Base-by-base conservation (phyloP, 2,329 filamentous ascomycete species). In the Pleurostoma richardsiae region DNA sequence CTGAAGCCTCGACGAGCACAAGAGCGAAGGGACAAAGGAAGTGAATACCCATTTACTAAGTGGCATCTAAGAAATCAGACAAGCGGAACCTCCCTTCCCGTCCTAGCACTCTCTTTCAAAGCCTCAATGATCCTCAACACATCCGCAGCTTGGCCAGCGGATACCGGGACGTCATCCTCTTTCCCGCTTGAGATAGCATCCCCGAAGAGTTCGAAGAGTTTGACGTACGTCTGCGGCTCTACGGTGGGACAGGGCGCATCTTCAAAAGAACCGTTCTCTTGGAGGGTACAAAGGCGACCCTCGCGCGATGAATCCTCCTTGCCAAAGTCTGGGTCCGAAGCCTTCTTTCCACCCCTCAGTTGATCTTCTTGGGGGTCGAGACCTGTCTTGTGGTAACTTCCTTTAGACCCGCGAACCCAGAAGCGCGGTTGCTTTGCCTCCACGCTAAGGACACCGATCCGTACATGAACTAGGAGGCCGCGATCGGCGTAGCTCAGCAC, bases 331-430 rank as follows among this genome's bases (percentile, higher is more conserved):
- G 72, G 61, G 47, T 88, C 82, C 1, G 74, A 73, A 36, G 82
- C 81, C 61, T 73, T 76, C 54, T 79, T 64, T 6, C 87, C 87
- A 2, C 68, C 72, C 62, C 79, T 79, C 45, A 91, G 74, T 63
- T 90, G 85, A 47, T 83, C 80, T 68, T 94, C 88, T 65, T 92
- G 88, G 2, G 81, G 70, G 61, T 94, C 88, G 3, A 92, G 72
- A 45, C 76, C 72, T 38, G 70, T 67, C 73, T 91, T 92, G 70
- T 80, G 85, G 66, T 85, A 92, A 59, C 79, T 86, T 1, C 86
- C 88, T 65, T 84, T 82, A 19, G 80, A 80, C 27, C 88, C 88
- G 29, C 87, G 74, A 7, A 91, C 73, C 87, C 88, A 91, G 72
- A 84, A 92, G 38, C 88, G 72, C 49, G 86, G 71, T 69, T 92